These are phyloP conservation scores for Symmetrospora coprosmae DNA, from an alignment of 768 basidiomycete species.

Conservation along the genomic window DNA sequence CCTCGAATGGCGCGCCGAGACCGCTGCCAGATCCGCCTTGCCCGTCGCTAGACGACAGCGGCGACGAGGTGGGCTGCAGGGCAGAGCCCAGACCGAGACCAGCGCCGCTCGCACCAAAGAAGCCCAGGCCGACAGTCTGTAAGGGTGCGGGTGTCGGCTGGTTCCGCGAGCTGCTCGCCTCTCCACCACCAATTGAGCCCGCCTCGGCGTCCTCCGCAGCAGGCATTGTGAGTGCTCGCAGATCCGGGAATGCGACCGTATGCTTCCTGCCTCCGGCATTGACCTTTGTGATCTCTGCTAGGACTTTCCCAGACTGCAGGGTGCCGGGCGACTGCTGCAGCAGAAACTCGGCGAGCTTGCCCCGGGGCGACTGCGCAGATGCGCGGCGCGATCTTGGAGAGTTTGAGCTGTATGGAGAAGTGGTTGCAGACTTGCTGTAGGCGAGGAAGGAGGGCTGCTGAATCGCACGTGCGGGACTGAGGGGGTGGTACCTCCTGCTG, in stretches of 20 bases:
- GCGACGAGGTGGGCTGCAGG: background rate
- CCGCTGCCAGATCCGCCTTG: background rate
- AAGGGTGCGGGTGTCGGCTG: background rate
- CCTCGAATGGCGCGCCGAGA: background rate
- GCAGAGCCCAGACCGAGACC: background rate
- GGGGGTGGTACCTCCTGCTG: no score
- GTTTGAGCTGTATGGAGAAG: background rate
- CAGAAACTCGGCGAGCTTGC: background rate
- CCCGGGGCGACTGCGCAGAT: background rate
- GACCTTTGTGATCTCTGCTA: conserved; percentile 6
- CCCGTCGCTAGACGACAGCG: background rate
- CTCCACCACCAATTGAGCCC: background rate
- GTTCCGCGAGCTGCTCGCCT: background rate
- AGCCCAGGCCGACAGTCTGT: background rate
- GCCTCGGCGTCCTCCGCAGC: background rate
- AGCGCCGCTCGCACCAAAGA: background rate
- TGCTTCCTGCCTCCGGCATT: conserved; percentile 6
- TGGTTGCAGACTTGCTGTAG: background rate
- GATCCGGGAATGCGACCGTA: conserved; percentile 16
- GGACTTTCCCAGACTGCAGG: background rate
- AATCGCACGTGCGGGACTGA: background rate
- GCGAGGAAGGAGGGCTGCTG: conserved; percentile 1
- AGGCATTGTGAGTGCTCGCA: background rate
- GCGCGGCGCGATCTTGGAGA: background rate
- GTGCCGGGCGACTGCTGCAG: background rate